These are phyloP conservation scores for Russula emetica DNA, from an alignment of 768 basidiomycete species.

Conservation along the genomic window DNA sequence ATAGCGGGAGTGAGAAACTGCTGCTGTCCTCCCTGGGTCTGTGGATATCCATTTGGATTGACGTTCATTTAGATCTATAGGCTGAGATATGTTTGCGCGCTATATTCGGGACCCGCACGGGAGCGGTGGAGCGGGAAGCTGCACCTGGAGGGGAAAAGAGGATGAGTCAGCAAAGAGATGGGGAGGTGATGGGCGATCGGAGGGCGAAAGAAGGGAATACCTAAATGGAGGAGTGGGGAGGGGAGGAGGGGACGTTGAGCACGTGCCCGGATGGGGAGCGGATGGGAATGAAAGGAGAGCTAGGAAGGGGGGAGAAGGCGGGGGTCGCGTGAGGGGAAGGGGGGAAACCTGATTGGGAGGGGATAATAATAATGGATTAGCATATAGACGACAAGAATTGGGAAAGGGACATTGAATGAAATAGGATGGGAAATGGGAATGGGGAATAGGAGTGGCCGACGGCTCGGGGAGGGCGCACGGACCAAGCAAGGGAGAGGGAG, in stretches of 20 bases:
- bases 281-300: background rate
- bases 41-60: conserved; percentile 25
- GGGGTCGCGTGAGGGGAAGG: conserved; percentile 9
- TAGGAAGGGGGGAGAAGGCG: conserved; percentile 7
- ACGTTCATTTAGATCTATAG: conserved; percentile 22
- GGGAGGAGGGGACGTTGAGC: conserved; percentile 8
- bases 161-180: conserved; percentile 14
- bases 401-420: conserved; percentile 14
- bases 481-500: conserved; percentile 20
- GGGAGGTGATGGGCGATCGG: conserved; percentile 9
- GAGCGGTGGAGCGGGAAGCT: background rate
- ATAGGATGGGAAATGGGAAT: conserved; percentile 10
- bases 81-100: background rate
- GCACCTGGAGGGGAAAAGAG: background rate
- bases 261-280: conserved; percentile 22
- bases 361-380: conserved; percentile 9
- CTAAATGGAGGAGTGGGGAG: conserved; percentile 4
- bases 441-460: conserved; percentile 20
- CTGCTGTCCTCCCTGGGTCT: conserved; percentile 24
- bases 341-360: conserved; percentile 18
- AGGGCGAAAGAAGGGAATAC: conserved; percentile 9
- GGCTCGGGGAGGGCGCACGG: conserved; percentile 21
- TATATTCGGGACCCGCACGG: conserved; percentile 13
- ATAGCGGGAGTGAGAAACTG: conserved; percentile 20
- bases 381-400: conserved; percentile 14